Evolutionary conservation across 2,329 filamentous ascomycete genomes (phyloP).

Genomic region (Anthostomella pinea): DNA sequence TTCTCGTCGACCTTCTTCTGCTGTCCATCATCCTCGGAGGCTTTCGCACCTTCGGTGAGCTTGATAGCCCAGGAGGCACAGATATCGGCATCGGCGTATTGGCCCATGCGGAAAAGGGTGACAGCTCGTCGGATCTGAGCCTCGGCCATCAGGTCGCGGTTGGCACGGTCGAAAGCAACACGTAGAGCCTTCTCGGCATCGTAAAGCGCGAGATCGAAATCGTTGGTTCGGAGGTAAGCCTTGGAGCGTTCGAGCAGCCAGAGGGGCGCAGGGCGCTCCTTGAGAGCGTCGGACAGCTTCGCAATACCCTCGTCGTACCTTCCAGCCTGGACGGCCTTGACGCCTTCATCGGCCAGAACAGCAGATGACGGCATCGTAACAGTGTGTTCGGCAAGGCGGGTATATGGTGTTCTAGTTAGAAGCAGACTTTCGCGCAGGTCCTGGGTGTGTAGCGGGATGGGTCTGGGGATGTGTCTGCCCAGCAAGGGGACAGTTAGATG

Average conservation of each 20-base stretch:
- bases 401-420: too few relatives aligned
- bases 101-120: conserved; percentile 65
- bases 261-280: conserved; percentile 62
- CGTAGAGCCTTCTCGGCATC: conserved; percentile 68
- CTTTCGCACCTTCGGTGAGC: conserved; percentile 38
- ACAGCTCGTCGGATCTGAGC: conserved; percentile 79
- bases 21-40: conserved; percentile 36
- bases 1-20: conserved; percentile 38
- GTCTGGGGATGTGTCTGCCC: too few relatives aligned
- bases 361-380: conserved; percentile 47
- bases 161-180: conserved; percentile 63
- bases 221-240: conserved; percentile 65
- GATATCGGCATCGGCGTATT: conserved; percentile 72
- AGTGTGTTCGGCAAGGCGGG: neutral
- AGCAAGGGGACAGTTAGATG: too few relatives aligned
- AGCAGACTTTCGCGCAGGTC: too few relatives aligned
- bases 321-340: conserved; percentile 59
- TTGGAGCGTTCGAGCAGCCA: conserved; percentile 84
- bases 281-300: conserved; percentile 65
- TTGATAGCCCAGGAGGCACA: conserved; percentile 60
- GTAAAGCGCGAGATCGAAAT: conserved; percentile 61
- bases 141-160: conserved; percentile 72
- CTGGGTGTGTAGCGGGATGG: too few relatives aligned
- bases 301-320: conserved; percentile 67
- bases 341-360: conserved; percentile 55